Conservation (phyloP, 441 rosid species). For the Populus hybrid region DNA sequence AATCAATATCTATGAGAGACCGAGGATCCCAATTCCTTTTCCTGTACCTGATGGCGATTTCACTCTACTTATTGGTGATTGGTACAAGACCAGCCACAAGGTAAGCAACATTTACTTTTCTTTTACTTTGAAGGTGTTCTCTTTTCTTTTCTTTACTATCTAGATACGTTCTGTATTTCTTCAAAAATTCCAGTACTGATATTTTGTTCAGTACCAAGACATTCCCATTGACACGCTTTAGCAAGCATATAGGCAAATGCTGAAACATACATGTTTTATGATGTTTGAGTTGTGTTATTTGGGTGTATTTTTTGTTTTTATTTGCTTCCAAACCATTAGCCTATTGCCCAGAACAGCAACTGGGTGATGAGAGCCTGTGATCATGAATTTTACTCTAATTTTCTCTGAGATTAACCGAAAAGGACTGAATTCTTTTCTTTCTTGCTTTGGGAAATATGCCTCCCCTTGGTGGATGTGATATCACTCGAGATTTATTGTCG, state of each 20-base stretch:
- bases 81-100: slow-evolving; percentile 82
- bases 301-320: background rate
- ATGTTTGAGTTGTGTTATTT: background rate
- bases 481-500: background rate
- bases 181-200: background rate
- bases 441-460: background rate
- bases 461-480: background rate
- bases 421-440: background rate
- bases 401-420: background rate
- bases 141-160: background rate
- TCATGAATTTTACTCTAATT: background rate
- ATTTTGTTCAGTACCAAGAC: background rate
- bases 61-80: slow-evolving; percentile 83
- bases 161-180: background rate
- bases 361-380: background rate
- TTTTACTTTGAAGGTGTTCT: background rate
- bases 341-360: background rate
- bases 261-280: no score
- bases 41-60: slow-evolving; percentile 66
- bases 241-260: no score
- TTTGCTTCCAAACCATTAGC: background rate
- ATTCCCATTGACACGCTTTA: background rate
- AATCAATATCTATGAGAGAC: slow-evolving; percentile 61
- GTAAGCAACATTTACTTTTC: slow-evolving; percentile 20
- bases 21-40: slow-evolving; percentile 72